A percentile compares a stretch with the other conserved stretches of the same genome.
Evolutionary conservation across 129 eudicot species (phyloP).

Genomic region (Flaveria sonorensis): DNA sequence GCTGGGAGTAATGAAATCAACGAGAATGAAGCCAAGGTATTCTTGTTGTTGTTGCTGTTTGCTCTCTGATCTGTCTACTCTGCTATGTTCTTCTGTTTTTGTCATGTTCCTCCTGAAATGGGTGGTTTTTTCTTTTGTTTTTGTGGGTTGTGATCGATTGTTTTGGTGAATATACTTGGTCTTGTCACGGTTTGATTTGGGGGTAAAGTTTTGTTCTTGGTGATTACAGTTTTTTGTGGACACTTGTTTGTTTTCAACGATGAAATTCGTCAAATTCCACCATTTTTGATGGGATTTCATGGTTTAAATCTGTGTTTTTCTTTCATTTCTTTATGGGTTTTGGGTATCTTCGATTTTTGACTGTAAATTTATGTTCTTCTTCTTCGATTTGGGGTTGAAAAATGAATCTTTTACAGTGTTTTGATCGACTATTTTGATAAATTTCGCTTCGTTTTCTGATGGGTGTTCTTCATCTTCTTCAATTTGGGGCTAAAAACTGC

Average conservation of each 20-base stretch:
- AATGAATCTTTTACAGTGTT: neutral
- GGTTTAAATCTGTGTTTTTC: neutral
- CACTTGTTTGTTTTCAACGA: neutral
- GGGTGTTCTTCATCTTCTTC: neutral
- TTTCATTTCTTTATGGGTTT: neutral
- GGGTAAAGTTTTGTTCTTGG: neutral
- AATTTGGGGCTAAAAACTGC: too few relatives aligned
- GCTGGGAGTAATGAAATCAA: slow-evolving; percentile 87
- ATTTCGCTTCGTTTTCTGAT: slow-evolving; percentile 12
- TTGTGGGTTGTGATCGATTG: neutral
- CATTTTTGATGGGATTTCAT: neutral
- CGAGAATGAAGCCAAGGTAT: slow-evolving; percentile 81
- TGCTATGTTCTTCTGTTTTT: slow-evolving; percentile 1
- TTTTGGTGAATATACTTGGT: slow-evolving; percentile 1
- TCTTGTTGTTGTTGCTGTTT: neutral
- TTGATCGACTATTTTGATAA: neutral
- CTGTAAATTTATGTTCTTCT: neutral
- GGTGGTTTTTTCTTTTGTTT: slow-evolving; percentile 4
- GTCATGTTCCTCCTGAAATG: slow-evolving; percentile 30
- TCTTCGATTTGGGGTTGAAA: neutral
- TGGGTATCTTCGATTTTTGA: neutral
- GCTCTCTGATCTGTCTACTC: slow-evolving; percentile 11
- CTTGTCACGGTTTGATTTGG: slow-evolving; percentile 23
- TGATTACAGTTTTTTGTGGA: neutral
- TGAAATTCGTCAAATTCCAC: neutral